These are phyloP conservation scores for Ailanthus altissimus DNA, from an alignment of 345 rosid species.

Conservation along the genomic window DNA sequence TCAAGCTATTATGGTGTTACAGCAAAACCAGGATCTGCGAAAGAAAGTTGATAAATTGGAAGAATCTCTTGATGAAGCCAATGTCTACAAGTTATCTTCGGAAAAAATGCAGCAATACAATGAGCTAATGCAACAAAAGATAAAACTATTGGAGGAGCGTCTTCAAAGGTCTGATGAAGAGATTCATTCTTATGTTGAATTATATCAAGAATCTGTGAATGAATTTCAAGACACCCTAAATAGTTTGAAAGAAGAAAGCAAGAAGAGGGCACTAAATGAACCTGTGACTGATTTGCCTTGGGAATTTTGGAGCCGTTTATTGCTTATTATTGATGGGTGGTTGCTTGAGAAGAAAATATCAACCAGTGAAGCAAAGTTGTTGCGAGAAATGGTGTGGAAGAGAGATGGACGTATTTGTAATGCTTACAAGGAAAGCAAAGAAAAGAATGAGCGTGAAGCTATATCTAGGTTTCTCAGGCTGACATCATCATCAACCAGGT, in stretches of 20 bases:
- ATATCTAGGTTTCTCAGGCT: slow-evolving; percentile 63
- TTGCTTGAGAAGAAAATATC: slow-evolving; percentile 81
- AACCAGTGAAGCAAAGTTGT: slow-evolving; percentile 55
- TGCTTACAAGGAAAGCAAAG: slow-evolving; percentile 61
- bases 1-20: slow-evolving; percentile 71
- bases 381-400: slow-evolving; percentile 89
- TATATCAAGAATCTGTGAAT: slow-evolving; percentile 80
- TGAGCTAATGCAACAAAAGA: slow-evolving; percentile 84
- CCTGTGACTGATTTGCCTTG: slow-evolving; percentile 81
- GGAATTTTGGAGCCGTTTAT: slow-evolving; percentile 89
- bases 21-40: slow-evolving; percentile 81
- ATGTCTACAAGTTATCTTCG: slow-evolving; percentile 64
- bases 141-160: slow-evolving; percentile 77
- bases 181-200: slow-evolving; percentile 64
- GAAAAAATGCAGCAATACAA: slow-evolving; percentile 74
- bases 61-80: slow-evolving; percentile 75
- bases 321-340: slow-evolving; percentile 94
- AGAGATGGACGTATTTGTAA: slow-evolving; percentile 62
- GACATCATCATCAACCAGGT: slow-evolving; percentile 65
- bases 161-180: slow-evolving; percentile 89
- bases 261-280: slow-evolving; percentile 54
- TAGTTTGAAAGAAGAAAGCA: slow-evolving; percentile 78
- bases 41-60: slow-evolving; percentile 83
- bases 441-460: slow-evolving; percentile 66
- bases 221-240: slow-evolving; percentile 86